Base-by-base conservation (phyloP, 768 basidiomycete species). In the Russula olivacea region DNA sequence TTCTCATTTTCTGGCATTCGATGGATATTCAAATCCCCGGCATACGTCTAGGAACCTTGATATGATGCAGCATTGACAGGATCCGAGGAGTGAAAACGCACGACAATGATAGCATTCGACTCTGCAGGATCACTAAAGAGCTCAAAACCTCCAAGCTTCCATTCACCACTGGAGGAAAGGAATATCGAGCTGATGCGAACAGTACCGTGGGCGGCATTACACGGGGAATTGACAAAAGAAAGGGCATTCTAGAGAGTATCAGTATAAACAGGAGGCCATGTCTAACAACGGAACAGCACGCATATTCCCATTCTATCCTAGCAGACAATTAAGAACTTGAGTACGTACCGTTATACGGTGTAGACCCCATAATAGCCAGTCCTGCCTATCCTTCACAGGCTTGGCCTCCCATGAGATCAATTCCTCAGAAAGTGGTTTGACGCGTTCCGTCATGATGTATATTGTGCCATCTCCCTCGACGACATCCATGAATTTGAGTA, bases 91-190 rank as follows among this genome's bases (percentile, higher is more conserved):
- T 43, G 53, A 69, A 68, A 69, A 75, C 88, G 74, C 76, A 94
- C 93, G 79, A 90, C 96, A 71, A 94, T 76, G 17, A 90, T 82
- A 36, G 89, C 83, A 50, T 79, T 73, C 15, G 90, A 86, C 57
- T 98, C 95, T 68, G 85, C 89, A 10, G 87, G 81, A 67, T 81
- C 91, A 68, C 92, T 93, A 65, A 97, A 73, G 0, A 96, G 75
- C 70, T 99, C 97, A 70, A 98, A 94, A 0, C 96, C 96, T 21
- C 92, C 95, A 9, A 99, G 77, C 71, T 91, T 91, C 97, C 96
- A 98, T 76, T 99, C 97, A 6, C 96, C 92, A 0, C 93, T 91
- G 0, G 88, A 87, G 0, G 96, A 93, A 56, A 97, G 84, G 71
- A 97, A 98, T 61, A 98, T 83, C 1, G 91, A 85, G 61, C 82